A percentile compares a stretch with the other conserved stretches of the same genome.
phyloP scores from a whole-genome alignment of 176 grass and related monocot species.

The Pontederia crassipes region DNA sequence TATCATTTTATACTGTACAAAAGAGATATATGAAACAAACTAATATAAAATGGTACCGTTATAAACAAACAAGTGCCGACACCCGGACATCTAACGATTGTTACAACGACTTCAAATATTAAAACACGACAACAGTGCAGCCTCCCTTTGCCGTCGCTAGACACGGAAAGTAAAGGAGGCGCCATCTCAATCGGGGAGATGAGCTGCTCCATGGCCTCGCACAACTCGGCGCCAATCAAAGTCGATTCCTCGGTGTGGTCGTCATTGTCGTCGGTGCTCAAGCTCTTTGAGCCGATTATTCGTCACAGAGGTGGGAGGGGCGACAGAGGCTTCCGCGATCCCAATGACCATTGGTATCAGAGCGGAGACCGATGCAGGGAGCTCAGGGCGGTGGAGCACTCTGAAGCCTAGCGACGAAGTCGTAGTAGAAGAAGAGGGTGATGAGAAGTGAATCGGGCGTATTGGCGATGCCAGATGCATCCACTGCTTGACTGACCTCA shows the following conservation, averaged over 20 bases:
- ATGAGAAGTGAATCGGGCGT: background rate
- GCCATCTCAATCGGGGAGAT: slow-evolving; percentile 21
- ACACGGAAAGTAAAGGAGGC: slow-evolving; percentile 59
- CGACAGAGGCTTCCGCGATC: slow-evolving; percentile 2
- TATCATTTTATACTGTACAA: no score
- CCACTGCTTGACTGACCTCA: slow-evolving; percentile 57
- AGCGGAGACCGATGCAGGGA: slow-evolving; percentile 16
- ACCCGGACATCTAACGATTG: no score
- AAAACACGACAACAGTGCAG: no score
- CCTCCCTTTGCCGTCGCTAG: slow-evolving; percentile 4
- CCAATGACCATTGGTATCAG: background rate
- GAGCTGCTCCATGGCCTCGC: slow-evolving; percentile 60
- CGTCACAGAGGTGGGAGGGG: background rate
- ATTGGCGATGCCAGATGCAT: slow-evolving; percentile 8
- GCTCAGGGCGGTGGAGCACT: slow-evolving; percentile 24
- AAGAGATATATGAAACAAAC: no score
- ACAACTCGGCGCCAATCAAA: slow-evolving; percentile 67
- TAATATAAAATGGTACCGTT: no score
- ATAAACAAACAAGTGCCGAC: no score
- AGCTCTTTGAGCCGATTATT: slow-evolving; percentile 56
- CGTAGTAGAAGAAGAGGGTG: background rate
- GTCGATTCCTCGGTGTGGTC: slow-evolving; percentile 37
- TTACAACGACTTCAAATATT: no score
- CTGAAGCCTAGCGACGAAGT: slow-evolving; percentile 33
- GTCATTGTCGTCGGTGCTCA: slow-evolving; percentile 74